Base-by-base conservation (phyloP, 2,329 filamentous ascomycete genomes). In the Aspergillus tamarii region DNA sequence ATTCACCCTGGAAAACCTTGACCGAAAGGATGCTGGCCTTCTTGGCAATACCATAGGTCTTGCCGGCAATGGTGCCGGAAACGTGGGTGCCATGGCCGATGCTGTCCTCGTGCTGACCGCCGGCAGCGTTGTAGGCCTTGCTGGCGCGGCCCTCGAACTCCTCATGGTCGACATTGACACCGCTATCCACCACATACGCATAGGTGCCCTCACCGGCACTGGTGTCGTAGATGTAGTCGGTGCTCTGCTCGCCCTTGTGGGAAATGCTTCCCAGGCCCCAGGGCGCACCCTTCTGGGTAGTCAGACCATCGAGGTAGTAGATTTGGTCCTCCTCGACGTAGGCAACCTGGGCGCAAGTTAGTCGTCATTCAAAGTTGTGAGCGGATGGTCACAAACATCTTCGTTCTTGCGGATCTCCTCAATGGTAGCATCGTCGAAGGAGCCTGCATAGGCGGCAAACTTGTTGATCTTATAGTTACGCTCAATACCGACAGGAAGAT, bases 1-100 rank as follows among this genome's bases (percentile, higher is more conserved):
- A 72, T 61, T 72, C 67, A 23, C 79, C 80, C 28, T 85, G 77
- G 64, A 77, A 71, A 8, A 84, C 83, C 73, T 85, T 85, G 64
- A 87, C 82, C 54, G 83, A 83, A 32, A 80, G 67, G 19, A 81
- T 60, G 23, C 66, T 74, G 30, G 77, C 72, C 61, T 73, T 73
- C 69, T 79, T 79, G 39, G 78, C 74, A 59, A 81, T 69, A 63
- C 78, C 78, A 56, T 72, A 79, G 7, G 67, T 73, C 46, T 66
- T 71, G n/a, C 73, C 73, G 26, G 64, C 77, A 34, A 77, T 74
- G 48, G 75, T 80, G 41, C 76, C 77, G 10, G 78, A 71, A 61
- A 76, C 73, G 66, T 80, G 78, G 19, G 78, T 80, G 23, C 78
- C 78, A 60, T 80, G 78, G 41, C 77, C 76, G 50, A 70, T 67